These are phyloP conservation scores for Fraxinus floribunda DNA, from an alignment of 305 asterid genomes.

Conservation along the genomic window DNA sequence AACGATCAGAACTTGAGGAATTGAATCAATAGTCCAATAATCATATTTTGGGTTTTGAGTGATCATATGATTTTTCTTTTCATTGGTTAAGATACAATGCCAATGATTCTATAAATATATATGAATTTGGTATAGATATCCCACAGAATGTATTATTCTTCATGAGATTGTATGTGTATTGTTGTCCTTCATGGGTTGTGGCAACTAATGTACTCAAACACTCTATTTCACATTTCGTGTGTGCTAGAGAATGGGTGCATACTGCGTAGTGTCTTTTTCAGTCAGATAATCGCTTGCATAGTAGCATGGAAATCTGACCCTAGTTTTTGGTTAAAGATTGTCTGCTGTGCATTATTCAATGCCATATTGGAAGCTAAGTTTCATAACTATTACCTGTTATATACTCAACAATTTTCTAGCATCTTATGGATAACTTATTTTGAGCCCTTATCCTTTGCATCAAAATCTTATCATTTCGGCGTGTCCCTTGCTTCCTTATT, in stretches of 20 bases:
- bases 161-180: background rate
- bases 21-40: background rate
- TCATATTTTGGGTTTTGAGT: background rate
- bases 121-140: background rate
- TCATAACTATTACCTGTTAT: background rate
- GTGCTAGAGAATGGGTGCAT: background rate
- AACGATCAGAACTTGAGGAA: background rate
- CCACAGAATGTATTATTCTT: background rate
- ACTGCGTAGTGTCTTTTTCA: background rate
- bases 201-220: background rate
- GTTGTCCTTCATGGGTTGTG: background rate
- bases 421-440: background rate
- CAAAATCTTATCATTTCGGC: background rate
- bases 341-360: background rate
- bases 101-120: background rate
- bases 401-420: background rate
- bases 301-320: background rate
- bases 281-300: background rate
- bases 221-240: background rate
- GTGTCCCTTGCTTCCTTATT: background rate
- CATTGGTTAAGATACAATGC: background rate
- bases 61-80: background rate
- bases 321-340: background rate
- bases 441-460: background rate
- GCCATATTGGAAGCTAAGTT: background rate